Evolutionary conservation across 2,329 filamentous ascomycete species (phyloP), one percentile per base, ranked within the genome.

Genomic region (Torrubiellomyces zombiae): DNA sequence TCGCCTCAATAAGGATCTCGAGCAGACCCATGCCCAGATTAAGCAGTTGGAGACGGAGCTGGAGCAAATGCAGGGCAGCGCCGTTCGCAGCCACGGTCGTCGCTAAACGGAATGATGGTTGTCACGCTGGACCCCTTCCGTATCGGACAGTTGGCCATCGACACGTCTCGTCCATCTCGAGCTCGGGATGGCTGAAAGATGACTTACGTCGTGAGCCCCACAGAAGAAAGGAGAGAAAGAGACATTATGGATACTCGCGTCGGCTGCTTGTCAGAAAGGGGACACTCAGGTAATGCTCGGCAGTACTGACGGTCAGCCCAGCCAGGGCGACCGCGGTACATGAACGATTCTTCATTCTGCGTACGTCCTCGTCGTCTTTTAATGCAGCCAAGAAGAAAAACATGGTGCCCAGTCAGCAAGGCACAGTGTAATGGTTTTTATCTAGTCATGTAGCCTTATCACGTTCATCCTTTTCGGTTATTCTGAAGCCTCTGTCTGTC

Each of bases 1-100:
- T 56, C 82, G 89, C 43, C 74, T 98, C 60, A 98, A 98, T 75
- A 98, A 98, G 74, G 89, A 98, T 50, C 72, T 98, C 54, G 89
- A 98, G 64, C 79, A 81, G 56, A 95, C 86, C 40, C 91, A 98
- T 48, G 86, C 89, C 46, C 76, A 67, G 56, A 91, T 89, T 67
- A 89, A 89, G 68, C 71, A 78, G 52, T 67, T 91, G 42, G 89
- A 98, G 61, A 63, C 68, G 39, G 89, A 98, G 50, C 76, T 98
- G 47, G 89, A 98, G 58, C 60, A 71, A 40, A 80, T 95, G 72
- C 86, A 95, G 58, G 81, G 81, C 52, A 81, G 68, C 49, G 72
- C 82, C 47, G 79, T 81, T 49, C 79, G 85, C 62, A 91, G 80
- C 61, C 80, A 89, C 53, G 83, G 85, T 44, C 82, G 85, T 56